Percentiles rank a stretch among this genome's conserved stretches.
These are phyloP conservation scores for Xylaria castorea DNA, from an alignment of 495 filamentous ascomycete genomes.

Conservation along the genomic window DNA sequence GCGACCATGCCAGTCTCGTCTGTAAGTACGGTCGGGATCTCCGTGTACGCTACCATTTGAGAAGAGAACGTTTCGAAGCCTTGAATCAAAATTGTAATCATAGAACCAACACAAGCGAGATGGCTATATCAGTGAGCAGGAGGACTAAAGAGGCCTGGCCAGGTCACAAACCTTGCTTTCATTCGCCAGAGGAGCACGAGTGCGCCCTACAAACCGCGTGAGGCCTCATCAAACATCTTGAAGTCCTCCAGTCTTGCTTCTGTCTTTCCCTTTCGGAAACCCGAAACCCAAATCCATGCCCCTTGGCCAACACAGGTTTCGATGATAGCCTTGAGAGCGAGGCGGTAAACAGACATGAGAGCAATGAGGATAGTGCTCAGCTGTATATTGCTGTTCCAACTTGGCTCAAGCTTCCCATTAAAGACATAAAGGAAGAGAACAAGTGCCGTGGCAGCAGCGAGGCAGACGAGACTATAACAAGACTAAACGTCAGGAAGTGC, in stretches of 20 bases:
- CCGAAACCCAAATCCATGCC: conserved; percentile 48
- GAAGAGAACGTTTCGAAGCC: conserved; percentile 49
- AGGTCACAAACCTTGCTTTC: conserved; percentile 36
- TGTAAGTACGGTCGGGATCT: conserved; percentile 30
- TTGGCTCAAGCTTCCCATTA: conserved; percentile 40
- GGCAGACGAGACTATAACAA: conserved; percentile 29
- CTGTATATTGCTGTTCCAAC: conserved; percentile 35
- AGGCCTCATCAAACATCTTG: conserved; percentile 47
- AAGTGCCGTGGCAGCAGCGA: conserved; percentile 34
- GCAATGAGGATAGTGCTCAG: conserved; percentile 44
- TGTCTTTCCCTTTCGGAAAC: conserved; percentile 37
- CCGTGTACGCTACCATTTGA: conserved; percentile 47
- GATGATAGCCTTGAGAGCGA: conserved; percentile 44
- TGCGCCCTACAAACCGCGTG: conserved; percentile 43
- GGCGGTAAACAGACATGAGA: conserved; percentile 43
- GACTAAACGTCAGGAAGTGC: neutral
- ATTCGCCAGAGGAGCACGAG: conserved; percentile 43
- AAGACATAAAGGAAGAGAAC: conserved; percentile 36
- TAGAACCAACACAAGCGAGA: conserved; percentile 45
- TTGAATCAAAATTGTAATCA: conserved; percentile 42
- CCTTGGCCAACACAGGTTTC: conserved; percentile 45
- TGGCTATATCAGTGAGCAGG: conserved; percentile 34
- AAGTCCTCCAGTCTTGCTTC: conserved; percentile 44
- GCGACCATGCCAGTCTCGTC: conserved; percentile 17
- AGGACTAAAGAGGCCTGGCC: neutral